Conservation (phyloP, 495 filamentous ascomycete species). For the Penicillium waksmanii region DNA sequence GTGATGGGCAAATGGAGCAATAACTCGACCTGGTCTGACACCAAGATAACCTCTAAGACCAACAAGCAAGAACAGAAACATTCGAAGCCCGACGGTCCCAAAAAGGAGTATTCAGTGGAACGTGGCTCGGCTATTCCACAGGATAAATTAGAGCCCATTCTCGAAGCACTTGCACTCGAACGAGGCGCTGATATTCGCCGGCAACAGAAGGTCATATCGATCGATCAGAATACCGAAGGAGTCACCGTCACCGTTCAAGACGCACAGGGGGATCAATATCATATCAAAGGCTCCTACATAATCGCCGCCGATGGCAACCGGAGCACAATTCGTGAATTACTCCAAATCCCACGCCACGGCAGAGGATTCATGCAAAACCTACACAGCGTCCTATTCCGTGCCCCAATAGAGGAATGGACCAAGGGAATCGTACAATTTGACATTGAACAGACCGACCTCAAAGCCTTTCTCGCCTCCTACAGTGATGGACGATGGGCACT, state of each 20-base stretch:
- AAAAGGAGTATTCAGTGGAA: conserved; percentile 24
- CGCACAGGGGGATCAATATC: conserved; percentile 4
- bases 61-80: conserved; percentile 6
- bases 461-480: conserved; percentile 32
- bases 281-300: conserved; percentile 31
- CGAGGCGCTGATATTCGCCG: conserved; percentile 37
- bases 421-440: conserved; percentile 29
- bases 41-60: conserved; percentile 11
- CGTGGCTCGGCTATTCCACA: conserved; percentile 32
- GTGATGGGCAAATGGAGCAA: conserved; percentile 33
- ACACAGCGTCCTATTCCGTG: conserved; percentile 44
- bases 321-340: conserved; percentile 32
- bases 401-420: conserved; percentile 29
- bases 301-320: conserved; percentile 39
- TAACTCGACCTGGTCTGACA: conserved; percentile 31
- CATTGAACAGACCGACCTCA: conserved; percentile 25
- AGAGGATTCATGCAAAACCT: conserved; percentile 39
- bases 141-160: conserved; percentile 34
- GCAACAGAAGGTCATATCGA: conserved; percentile 12
- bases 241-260: conserved; percentile 24
- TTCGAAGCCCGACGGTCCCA: conserved; percentile 2
- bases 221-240: conserved; percentile 25
- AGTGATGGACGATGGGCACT: conserved; percentile 35
- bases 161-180: conserved; percentile 29
- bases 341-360: conserved; percentile 34